Conservation (phyloP, 495 filamentous ascomycete genomes). For the Cryomyces minteri region DNA sequence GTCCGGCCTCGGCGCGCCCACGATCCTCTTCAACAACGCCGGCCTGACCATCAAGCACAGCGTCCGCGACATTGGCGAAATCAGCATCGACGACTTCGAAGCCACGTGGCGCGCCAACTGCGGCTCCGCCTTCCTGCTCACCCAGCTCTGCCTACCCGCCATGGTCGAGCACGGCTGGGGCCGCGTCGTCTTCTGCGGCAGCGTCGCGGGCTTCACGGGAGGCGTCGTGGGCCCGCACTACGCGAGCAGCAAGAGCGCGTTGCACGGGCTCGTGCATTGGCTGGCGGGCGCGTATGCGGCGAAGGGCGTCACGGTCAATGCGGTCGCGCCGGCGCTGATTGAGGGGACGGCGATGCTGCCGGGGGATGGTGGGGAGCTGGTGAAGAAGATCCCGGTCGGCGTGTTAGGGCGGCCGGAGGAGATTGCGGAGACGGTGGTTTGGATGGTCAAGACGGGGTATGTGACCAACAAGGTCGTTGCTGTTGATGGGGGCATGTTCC, state of each 20-base stretch:
- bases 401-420: slow-evolving; percentile 15
- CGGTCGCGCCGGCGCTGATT: slow-evolving; percentile 19
- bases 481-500: slow-evolving; percentile 17
- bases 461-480: slow-evolving; percentile 18
- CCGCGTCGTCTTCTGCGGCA: slow-evolving; percentile 13
- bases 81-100: slow-evolving; percentile 17
- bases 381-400: slow-evolving; percentile 14
- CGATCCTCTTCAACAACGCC: slow-evolving; percentile 23
- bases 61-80: slow-evolving; percentile 12
- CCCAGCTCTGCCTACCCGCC: slow-evolving; percentile 16
- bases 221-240: slow-evolving; percentile 23
- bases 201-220: slow-evolving; percentile 16
- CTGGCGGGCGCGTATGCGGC: slow-evolving; percentile 12
- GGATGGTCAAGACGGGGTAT: slow-evolving; percentile 17
- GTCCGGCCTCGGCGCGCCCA: slow-evolving; percentile 7
- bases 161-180: slow-evolving; percentile 17
- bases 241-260: slow-evolving; percentile 14
- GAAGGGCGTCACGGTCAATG: slow-evolving; percentile 19
- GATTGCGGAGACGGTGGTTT: slow-evolving; percentile 18
- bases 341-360: slow-evolving; percentile 16
- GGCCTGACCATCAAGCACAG: slow-evolving; percentile 9
- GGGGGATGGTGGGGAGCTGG: slow-evolving; percentile 8
- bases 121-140: slow-evolving; percentile 14
- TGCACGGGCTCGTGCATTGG: slow-evolving; percentile 20
- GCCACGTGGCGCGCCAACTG: slow-evolving; percentile 14